Evolutionary conservation across 2,329 filamentous ascomycete genomes (phyloP), one percentile per base, ranked within the genome.

Genomic region (Exophiala oligosperma): DNA sequence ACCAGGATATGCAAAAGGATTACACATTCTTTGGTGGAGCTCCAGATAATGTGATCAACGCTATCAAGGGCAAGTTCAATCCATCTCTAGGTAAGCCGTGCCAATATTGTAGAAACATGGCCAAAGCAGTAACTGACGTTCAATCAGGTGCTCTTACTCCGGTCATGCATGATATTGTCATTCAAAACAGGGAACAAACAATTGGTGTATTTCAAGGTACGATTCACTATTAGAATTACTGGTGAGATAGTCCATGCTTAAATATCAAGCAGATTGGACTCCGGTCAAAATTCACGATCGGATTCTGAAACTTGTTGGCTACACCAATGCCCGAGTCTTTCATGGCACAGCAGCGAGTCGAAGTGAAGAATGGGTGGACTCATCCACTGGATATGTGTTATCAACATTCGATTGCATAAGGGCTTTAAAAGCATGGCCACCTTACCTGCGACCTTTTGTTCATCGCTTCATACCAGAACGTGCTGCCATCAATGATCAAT

Each of bases 401-500:
- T 37, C 49, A 5, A 40, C 49, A 23, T 37, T 51, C 21, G 35
- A 40, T 26, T 51, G 35, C 49, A 55, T 70, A 62, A 69, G 73
- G 38, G 66, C 70, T 64, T 73, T 86, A 54, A 71, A 76, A 21
- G 64, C 70, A 12, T 77, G 70, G 66, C 79, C 79, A 0, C 62
- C 69, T 0, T 60, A 75, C 14, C 44, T 79, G 2, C 75, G 76
- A 0, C 74, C 71, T 0, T n/a, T 81, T 0, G 74, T 75, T 2
- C 76, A 80, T 60, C 73, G 76, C 67, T 72, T 80, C 54, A 61
- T 80, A 9, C 77, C 79, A 1, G 68, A 72, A 24, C 73, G 74
- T n/a, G 65, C 64, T 28, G 71, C 69, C 23, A 59, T 77, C n/a
- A 73, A 77, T 7, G 57, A 64, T 5, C 70, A 77, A 28, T 65